Evolutionary conservation across 371 early-diverging fungal species (phyloP), one percentile per base, ranked within the genome.

Genomic region (Saksenaea vasiformis): DNA sequence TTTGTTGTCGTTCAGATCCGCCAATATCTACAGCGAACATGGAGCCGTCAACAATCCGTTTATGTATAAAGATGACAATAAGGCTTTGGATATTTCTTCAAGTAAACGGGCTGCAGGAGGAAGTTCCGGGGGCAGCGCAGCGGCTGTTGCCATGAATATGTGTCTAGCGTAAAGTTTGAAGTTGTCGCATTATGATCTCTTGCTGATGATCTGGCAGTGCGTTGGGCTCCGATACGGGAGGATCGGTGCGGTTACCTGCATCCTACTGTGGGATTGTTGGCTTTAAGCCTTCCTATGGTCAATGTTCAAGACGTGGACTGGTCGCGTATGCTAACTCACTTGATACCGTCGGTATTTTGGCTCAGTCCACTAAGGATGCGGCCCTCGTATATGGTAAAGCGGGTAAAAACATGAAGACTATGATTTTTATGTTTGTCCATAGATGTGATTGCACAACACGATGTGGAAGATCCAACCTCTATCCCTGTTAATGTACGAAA

Each of bases 181-280:
- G 43, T 1, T 27, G 34, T 8, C n/a, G 38, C 22, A 51, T 8
- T 56, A 54, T 56, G 27, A 31, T 17, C 17, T 14, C 22, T 17
- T 43, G 44, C 15, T 44, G 13, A 10, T 43, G 1, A n/a, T 58
- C 11, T 31, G 22, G 38, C 69, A 86, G 95, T 58, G 86, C 91
- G 5, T 65, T 95, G 47, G 98, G 97, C 4, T 94, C 96, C 0
- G 98, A 97, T 66, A 97, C 98, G 0, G 98, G 98, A 56, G 98
- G 98, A 26, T 95, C 95, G 1, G 93, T 96, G 3, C 82, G 98
- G 31, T 80, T 96, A 31, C 98, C 98, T 1, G 98, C 96, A 1
- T 86, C 97, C 2, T 97, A 94, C 71, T 96, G 96, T 73, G 96
- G 96, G 13, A 80, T 97, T 1, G 87, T 93, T 17, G 98, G 97